Evolutionary conservation across 169 alveolate species (phyloP).

Genomic region (Eimeria brunetti): DNA sequence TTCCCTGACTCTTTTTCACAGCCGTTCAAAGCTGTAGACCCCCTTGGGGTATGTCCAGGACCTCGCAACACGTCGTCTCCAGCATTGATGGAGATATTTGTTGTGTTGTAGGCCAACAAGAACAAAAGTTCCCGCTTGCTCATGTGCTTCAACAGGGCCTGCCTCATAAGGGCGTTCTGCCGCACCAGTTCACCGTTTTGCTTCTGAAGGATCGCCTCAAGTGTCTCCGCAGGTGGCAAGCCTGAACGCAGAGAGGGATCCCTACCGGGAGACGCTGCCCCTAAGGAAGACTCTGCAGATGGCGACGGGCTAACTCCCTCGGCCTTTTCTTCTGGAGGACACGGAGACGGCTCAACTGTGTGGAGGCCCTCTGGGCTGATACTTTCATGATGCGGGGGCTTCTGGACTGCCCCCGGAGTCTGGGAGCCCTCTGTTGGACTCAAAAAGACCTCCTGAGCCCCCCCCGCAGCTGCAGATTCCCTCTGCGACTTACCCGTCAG

Average conservation of each 20-base stretch:
- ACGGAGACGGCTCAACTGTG: not conserved
- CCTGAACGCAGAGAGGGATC: not conserved
- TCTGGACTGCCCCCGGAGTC: not conserved
- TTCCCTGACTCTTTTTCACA: not conserved
- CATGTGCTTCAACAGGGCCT: slow-evolving; percentile 9
- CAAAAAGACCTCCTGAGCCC: not conserved
- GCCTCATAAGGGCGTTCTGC: slow-evolving; percentile 4
- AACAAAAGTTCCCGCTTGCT: slow-evolving; percentile 22
- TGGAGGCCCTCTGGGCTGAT: not conserved
- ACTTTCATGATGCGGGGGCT: not conserved
- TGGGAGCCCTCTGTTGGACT: not conserved
- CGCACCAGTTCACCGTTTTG: not conserved
- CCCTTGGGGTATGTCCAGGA: not conserved
- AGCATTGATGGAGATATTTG: not conserved
- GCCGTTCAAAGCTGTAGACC: not conserved
- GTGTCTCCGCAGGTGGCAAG: not conserved
- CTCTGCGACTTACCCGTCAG: not conserved
- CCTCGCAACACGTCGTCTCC: not conserved
- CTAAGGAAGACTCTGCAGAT: not conserved
- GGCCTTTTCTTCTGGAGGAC: not conserved
- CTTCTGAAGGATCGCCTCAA: not conserved
- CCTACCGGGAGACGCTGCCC: not conserved
- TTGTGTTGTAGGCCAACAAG: slow-evolving; percentile 11
- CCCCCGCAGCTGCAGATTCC: not conserved
- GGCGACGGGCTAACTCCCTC: not conserved